These are phyloP conservation scores for Pestalotiopsis fici DNA, from an alignment of 2,329 filamentous ascomycete species.

Conservation along the genomic window DNA sequence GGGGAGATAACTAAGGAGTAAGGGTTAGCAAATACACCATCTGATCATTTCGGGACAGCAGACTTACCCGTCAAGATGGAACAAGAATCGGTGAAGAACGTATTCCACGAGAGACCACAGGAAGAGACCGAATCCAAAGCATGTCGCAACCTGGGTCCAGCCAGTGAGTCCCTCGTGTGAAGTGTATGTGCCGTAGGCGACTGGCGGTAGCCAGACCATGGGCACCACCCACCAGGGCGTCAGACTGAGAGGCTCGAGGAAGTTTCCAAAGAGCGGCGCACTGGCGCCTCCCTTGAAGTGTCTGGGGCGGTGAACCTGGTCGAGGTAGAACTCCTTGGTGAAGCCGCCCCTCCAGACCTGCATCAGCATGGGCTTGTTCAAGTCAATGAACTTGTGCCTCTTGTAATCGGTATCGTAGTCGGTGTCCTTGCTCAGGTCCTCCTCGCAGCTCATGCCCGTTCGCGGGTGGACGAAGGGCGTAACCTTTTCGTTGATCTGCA, in stretches of 20 bases:
- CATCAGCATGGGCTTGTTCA: slow-evolving; percentile 79
- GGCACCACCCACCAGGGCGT: slow-evolving; percentile 95
- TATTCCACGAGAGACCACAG: slow-evolving; percentile 95
- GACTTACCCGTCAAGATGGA: slow-evolving; percentile 88
- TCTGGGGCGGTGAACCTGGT: slow-evolving; percentile 92
- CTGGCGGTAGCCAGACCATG: slow-evolving; percentile 78
- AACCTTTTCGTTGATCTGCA: slow-evolving; percentile 33
- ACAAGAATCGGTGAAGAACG: slow-evolving; percentile 82
- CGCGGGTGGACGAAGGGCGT: slow-evolving; percentile 49
- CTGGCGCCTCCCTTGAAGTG: slow-evolving; percentile 94
- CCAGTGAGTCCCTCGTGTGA: slow-evolving; percentile 63
- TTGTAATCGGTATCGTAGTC: slow-evolving; percentile 77
- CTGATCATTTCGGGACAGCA: neutral
- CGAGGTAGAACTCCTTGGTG: slow-evolving; percentile 92
- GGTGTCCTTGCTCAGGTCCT: slow-evolving; percentile 85
- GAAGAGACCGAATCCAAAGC: slow-evolving; percentile 70
- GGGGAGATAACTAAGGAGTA: slow-evolving; percentile 69
- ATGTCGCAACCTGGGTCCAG: slow-evolving; percentile 49
- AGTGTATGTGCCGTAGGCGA: slow-evolving; percentile 71
- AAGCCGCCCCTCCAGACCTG: slow-evolving; percentile 91
- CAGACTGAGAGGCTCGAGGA: slow-evolving; percentile 94
- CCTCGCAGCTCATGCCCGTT: slow-evolving; percentile 88
- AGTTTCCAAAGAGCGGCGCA: slow-evolving; percentile 94
- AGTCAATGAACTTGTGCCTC: slow-evolving; percentile 90
- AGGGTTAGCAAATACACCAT: slow-evolving; percentile 27